Evolutionary conservation across 129 eudicot genomes (phyloP).

Genomic region (Helianthus tuberosus): DNA sequence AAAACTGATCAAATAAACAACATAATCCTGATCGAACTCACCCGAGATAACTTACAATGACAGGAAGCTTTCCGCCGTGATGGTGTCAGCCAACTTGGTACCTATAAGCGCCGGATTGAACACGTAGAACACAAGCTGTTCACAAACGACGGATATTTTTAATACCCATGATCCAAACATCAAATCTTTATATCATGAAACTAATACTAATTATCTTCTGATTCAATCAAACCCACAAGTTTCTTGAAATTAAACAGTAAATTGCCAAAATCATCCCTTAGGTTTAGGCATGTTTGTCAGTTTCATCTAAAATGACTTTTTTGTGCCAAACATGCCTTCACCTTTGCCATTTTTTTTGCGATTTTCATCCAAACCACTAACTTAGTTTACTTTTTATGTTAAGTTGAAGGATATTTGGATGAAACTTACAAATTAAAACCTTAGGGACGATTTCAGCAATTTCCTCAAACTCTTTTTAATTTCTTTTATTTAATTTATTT

Average conservation of each 20-base stretch:
- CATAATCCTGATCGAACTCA: not conserved
- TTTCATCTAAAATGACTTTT: not conserved
- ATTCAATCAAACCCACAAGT: not conserved
- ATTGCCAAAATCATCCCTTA: no score
- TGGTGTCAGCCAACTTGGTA: constrained; percentile 70
- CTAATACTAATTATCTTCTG: not conserved
- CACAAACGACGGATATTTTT: constrained; percentile 10
- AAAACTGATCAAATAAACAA: not conserved
- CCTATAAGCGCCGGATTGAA: constrained; percentile 83
- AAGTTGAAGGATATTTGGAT: no score
- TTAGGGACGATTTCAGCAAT: no score
- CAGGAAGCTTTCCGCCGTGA: constrained; percentile 63
- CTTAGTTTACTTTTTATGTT: no score
- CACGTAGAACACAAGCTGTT: constrained; percentile 78
- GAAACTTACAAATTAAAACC: no score
- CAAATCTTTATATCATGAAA: not conserved
- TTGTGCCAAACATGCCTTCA: no score
- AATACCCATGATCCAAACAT: not conserved
- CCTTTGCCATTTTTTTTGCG: no score
- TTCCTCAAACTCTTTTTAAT: no score
- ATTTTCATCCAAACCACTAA: no score
- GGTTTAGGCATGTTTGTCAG: no score
- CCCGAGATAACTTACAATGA: constrained; percentile 48
- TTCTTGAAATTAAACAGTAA: not conserved
- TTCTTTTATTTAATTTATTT: no score